Percentiles rank a stretch among this genome's conserved stretches.
These are phyloP conservation scores for Scheffersomyces ergatensis DNA, from an alignment of 805 yeast species.

Conservation along the genomic window DNA sequence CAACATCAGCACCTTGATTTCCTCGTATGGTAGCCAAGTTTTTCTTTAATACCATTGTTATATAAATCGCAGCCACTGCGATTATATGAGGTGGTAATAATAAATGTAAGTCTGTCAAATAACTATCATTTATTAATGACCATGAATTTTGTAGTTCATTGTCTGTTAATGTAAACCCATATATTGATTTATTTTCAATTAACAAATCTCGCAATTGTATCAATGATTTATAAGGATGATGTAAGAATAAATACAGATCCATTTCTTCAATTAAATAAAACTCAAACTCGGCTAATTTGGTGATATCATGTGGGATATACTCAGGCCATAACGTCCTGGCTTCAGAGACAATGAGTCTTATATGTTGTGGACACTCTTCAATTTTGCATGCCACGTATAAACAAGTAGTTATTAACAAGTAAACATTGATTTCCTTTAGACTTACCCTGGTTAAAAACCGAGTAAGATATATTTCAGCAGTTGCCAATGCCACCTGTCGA, in stretches of 20 bases:
- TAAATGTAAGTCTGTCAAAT: slow-evolving; percentile 81
- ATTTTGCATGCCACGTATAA: slow-evolving; percentile 89
- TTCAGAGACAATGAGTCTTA: slow-evolving; percentile 76
- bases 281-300: slow-evolving; percentile 92
- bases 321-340: slow-evolving; percentile 94
- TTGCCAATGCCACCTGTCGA: slow-evolving; percentile 80
- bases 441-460: slow-evolving; percentile 73
- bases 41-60: slow-evolving; percentile 62
- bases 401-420: slow-evolving; percentile 78
- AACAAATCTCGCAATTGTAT: slow-evolving; percentile 49
- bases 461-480: slow-evolving; percentile 84
- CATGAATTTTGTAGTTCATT: slow-evolving; percentile 83
- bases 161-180: slow-evolving; percentile 40
- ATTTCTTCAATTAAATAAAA: slow-evolving; percentile 89
- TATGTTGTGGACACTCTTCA: slow-evolving; percentile 95
- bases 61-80: slow-evolving; percentile 78
- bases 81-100: slow-evolving; percentile 87
- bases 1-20: neutral
- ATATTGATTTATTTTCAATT: slow-evolving; percentile 23
- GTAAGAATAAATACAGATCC: slow-evolving; percentile 65
- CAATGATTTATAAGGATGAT: slow-evolving; percentile 71
- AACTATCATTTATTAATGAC: slow-evolving; percentile 88
- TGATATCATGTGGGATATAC: slow-evolving; percentile 84
- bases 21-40: slow-evolving; percentile 20
- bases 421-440: slow-evolving; percentile 77